Percentiles rank a stretch among this genome's conserved stretches.
Evolutionary conservation across 495 filamentous ascomycete species (phyloP).

Genomic region (Penicillium argentinense): DNA sequence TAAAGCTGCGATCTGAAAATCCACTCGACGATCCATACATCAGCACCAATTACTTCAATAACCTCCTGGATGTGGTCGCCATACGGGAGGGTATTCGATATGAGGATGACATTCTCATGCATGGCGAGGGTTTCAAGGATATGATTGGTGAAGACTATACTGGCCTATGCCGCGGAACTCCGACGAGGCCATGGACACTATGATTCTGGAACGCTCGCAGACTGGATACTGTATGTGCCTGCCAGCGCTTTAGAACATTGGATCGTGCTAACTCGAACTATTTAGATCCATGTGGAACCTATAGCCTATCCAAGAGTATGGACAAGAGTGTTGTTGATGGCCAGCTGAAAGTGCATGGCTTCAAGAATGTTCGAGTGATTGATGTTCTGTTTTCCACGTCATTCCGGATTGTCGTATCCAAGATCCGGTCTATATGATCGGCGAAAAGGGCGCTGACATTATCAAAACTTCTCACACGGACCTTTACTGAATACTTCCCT

Average conservation of each 20-base stretch:
- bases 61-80: slow-evolving; percentile 50
- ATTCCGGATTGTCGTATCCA: slow-evolving; percentile 25
- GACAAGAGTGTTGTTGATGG: slow-evolving; percentile 48
- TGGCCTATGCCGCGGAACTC: slow-evolving; percentile 52
- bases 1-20: slow-evolving; percentile 44
- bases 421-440: slow-evolving; percentile 50
- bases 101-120: slow-evolving; percentile 50
- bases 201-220: slow-evolving; percentile 50
- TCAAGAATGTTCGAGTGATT: slow-evolving; percentile 48
- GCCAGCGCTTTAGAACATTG: too few relatives aligned
- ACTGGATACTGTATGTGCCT: slow-evolving; percentile 42
- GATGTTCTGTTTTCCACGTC: slow-evolving; percentile 23
- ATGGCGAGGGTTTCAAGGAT: slow-evolving; percentile 52
- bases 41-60: slow-evolving; percentile 47
- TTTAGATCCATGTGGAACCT: slow-evolving; percentile 48
- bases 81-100: slow-evolving; percentile 51
- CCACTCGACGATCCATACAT: slow-evolving; percentile 34
- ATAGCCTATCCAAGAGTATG: slow-evolving; percentile 44
- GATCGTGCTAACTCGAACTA: too few relatives aligned
- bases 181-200: slow-evolving; percentile 53
- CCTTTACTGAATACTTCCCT: slow-evolving; percentile 3
- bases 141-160: slow-evolving; percentile 53
- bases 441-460: slow-evolving; percentile 48
- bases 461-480: slow-evolving; percentile 35
- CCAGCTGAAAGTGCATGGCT: slow-evolving; percentile 47